Evolutionary conservation across 2,329 filamentous ascomycete species (phyloP), one percentile per base, ranked within the genome.

Genomic region (Cladosporium austrohemisphaericum): DNA sequence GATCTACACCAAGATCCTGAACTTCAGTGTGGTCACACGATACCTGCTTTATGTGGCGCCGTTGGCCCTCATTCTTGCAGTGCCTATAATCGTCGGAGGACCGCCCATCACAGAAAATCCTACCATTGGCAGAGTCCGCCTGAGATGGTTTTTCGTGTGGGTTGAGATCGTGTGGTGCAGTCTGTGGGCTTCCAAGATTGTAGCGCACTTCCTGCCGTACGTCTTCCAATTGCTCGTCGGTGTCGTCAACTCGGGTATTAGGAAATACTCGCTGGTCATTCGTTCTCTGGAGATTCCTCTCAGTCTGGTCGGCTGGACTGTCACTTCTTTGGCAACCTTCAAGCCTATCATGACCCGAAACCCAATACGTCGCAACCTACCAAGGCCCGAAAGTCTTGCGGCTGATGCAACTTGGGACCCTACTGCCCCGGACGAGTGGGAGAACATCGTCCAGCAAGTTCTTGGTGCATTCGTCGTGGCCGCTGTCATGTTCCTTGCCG

Each of bases 401-500:
- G 32, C 32, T 14, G 32, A 35, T 6, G 13, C 9, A 29, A 19
- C 5, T 8, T 45, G 41, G 41, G 40, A 50, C 26, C 32, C 37
- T 1, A 47, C 54, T n/a, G 51, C 37, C 3, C 50, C 48, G 19
- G 66, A 68, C 38, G 49, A 62, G 2, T 84, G 81, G 81, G 70
- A 78, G 57, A 67, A 63, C 26, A 74, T 76, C 7, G 69, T 91
- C 57, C 77, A 79, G 55, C 80, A 78, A 41, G 75, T 92, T 13
- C 72, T 92, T 5, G 80, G 79, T 18, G 84, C 86, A 2, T 69
- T 79, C 23, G 78, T 90, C 38, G 78, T 86, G 32, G 85, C 83
- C 8, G 80, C 84, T 0, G 75, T 85, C 41, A 78, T 92, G 14
- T 83, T 88, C 52, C 76, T 92, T 13, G 81, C 73, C n/a, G 87